Percentiles rank a stretch among this genome's conserved stretches.
Evolutionary conservation across 768 basidiomycete species (phyloP).

Genomic region (Gloeophyllum trabeum): DNA sequence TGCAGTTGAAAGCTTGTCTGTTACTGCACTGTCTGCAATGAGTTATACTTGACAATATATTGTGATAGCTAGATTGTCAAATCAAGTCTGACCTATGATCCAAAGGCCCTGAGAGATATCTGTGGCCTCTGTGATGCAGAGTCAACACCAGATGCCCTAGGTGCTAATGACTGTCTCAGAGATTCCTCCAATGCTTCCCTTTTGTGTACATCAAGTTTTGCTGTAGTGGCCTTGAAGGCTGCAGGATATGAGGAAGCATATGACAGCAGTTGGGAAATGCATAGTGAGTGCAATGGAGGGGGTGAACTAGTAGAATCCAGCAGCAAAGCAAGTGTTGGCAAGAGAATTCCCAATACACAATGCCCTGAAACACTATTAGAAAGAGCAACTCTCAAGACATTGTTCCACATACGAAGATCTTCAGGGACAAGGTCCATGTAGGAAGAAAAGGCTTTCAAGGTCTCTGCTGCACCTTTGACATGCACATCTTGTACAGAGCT

Average conservation of each 20-base stretch:
- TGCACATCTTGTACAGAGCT: constrained; percentile 44
- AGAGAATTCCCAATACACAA: constrained; percentile 42
- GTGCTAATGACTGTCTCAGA: constrained; percentile 59
- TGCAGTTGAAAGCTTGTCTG: no score
- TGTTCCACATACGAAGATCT: constrained; percentile 46
- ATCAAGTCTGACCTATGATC: no score
- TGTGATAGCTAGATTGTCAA: no score
- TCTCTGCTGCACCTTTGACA: constrained; percentile 57
- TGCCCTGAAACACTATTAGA: constrained; percentile 1
- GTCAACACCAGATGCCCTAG: constrained; percentile 23
- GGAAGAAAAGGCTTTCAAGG: constrained; percentile 68
- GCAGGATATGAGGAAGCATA: constrained; percentile 62
- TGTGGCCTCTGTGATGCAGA: constrained; percentile 50
- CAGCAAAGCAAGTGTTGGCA: constrained; percentile 67
- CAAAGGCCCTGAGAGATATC: constrained; percentile 70
- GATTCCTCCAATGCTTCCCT: constrained; percentile 64
- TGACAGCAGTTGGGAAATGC: constrained; percentile 54
- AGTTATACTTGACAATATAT: no score
- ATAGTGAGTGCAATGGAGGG: constrained; percentile 41
- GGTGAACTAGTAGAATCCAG: constrained; percentile 39
- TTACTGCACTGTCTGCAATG: no score
- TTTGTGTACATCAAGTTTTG: constrained; percentile 43
- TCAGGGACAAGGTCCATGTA: constrained; percentile 48
- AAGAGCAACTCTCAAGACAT: not conserved
- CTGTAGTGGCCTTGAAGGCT: constrained; percentile 80